Percentiles rank a stretch among this genome's conserved stretches.
Conservation (phyloP, 257 asterid species). For the Nicotiana benthamiana region DNA sequence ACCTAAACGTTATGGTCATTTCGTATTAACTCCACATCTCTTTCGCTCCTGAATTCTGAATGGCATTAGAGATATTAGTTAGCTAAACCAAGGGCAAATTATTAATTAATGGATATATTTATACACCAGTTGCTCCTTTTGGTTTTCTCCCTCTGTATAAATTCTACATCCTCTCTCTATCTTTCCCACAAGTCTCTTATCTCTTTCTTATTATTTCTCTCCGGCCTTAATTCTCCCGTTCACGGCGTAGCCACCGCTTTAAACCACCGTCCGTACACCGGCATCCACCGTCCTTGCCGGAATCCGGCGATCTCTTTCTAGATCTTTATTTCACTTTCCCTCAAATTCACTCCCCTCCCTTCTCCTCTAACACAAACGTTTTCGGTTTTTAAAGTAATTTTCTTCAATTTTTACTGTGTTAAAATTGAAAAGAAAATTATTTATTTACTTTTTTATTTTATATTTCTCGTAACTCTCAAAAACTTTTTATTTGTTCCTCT, state of each 20-base stretch:
- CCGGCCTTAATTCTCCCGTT: not conserved
- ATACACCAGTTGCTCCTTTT: not conserved
- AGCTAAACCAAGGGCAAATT: rapidly evolving
- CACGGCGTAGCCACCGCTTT: conserved; percentile 23
- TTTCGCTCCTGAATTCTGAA: not conserved
- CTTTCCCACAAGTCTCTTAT: not conserved
- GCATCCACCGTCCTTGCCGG: conserved; percentile 15
- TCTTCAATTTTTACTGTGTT: not conserved
- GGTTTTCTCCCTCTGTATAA: not conserved
- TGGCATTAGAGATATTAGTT: not conserved
- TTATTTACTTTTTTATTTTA: not conserved
- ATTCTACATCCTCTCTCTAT: not conserved
- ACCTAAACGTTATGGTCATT: not conserved
- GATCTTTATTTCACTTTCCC: not conserved
- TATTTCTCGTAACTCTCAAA: not conserved
- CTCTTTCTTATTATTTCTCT: not conserved
- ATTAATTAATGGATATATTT: not conserved
- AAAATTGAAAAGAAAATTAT: not conserved
- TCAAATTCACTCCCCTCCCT: not conserved
- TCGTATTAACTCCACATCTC: not conserved
- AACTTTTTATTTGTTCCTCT: not conserved
- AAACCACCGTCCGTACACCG: conserved; percentile 13
- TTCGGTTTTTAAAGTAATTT: conserved; percentile 8
- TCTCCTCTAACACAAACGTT: not conserved
- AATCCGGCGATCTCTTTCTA: not conserved